Conservation (phyloP, 371 early-diverging fungal genomes). For the Basidiobolus heterosporus region DNA sequence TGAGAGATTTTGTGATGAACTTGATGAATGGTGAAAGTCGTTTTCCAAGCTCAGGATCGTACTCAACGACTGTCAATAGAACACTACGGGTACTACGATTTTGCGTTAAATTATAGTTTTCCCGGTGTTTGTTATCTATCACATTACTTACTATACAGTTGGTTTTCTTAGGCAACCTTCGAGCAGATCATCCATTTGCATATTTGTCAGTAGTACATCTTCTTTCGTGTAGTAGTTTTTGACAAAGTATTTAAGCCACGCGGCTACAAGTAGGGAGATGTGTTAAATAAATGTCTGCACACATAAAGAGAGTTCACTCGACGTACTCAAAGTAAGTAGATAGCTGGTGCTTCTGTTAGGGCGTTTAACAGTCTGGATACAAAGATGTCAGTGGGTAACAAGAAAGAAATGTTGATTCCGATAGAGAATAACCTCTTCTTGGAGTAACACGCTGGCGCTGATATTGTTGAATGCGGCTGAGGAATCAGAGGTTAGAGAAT, state of each 20-base stretch:
- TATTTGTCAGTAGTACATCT: background rate
- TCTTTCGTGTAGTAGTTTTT: conserved; percentile 4
- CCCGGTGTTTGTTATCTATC: too few species aligned
- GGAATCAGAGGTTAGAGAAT: background rate
- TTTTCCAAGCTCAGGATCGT: too few species aligned
- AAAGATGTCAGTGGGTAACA: background rate
- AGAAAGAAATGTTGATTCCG: background rate
- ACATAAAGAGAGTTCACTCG: background rate
- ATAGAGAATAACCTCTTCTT: background rate
- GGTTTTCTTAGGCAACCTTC: background rate
- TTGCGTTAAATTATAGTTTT: too few species aligned
- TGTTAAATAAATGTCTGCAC: background rate
- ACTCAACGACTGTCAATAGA: too few species aligned
- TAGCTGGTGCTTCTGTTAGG: conserved; percentile 15
- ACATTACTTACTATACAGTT: conserved; percentile 1
- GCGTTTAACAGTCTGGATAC: conserved; percentile 10
- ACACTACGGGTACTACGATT: too few species aligned
- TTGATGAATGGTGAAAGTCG: too few species aligned
- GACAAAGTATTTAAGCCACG: conserved; percentile 20
- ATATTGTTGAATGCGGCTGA: background rate
- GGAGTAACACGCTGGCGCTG: background rate
- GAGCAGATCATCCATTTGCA: background rate
- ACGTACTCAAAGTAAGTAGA: conserved; percentile 19
- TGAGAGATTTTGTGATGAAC: too few species aligned
- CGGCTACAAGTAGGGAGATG: conserved; percentile 8